Evolutionary conservation across 78 protist species (phyloP), one percentile per base, ranked within the genome.

Genomic region (Parvularia atlantis): DNA sequence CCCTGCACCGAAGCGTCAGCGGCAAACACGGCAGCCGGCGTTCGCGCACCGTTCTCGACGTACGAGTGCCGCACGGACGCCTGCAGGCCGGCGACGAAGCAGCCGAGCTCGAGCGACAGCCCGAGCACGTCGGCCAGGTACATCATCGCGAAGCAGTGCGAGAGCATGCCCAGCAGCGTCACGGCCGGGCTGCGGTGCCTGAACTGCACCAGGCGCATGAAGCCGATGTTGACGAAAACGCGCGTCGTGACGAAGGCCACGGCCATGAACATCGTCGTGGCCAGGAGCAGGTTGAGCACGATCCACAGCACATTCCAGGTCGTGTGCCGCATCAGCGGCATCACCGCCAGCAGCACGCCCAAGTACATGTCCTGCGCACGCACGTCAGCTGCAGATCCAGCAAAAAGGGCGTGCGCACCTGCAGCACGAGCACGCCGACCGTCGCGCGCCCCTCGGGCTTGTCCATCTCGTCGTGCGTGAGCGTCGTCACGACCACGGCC

Each of bases 11-110:
- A 71, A 9, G 37, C 5, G 52, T 35, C 24, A 22, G 22, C 10
- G 33, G 22, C 61, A 56, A 10, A 56, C 61, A 56, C 30, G 16
- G 33, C 13, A 13, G 22, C 16, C 13, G 33, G 22, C 30, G 22
- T 24, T 24, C 24, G 9, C 31, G 48, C 10, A 39, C 54, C n/a
- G n/a, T n/a, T n/a, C n/a, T n/a, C n/a, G n/a, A n/a, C n/a, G n/a
- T n/a, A n/a, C n/a, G n/a, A n/a, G n/a, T n/a, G n/a, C n/a, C n/a
- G n/a, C n/a, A n/a, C n/a, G n/a, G n/a, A n/a, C n/a, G n/a, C n/a
- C n/a, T n/a, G 28, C 57, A 73, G 28, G n/a, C 78, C 78, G 14
- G 66, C 60, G 10, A 53, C 11, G 1, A 73, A 73, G 78, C 78
- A 57, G 43, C 70, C 78, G 4, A 73, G 30, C 37, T 73, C 78